Evolutionary conservation across 2,329 filamentous ascomycete species (phyloP), one percentile per base, ranked within the genome.

Genomic region (Eutypa lata): DNA sequence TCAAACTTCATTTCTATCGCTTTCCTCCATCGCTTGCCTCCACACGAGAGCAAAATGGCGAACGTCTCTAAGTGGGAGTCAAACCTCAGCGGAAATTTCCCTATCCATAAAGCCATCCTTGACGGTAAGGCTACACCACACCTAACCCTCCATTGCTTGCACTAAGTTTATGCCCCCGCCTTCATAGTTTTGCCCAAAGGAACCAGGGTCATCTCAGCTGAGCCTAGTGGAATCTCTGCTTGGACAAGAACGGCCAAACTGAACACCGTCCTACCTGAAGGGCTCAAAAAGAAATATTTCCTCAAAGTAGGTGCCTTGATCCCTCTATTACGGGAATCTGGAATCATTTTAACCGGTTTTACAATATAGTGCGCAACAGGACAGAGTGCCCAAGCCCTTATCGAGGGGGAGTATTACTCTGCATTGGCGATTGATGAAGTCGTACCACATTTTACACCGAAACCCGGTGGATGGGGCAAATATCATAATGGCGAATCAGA

Each of bases 101-200:
- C 47, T 21, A 33, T 59, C 18, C 56, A 59, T 19, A 52, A 53
- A 21, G 54, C 56, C 13, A 45, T 59, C 19, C 31, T 49, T 28
- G 33, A 58, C 48, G 47, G 57, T 59, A 47, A 42, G 14, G 10
- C 8, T 47, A 14, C 37, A 18, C 31, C 11, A 22, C 16, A n/a
- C 5, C 47, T 7, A 31, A 31, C 35, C 16, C 7, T 38, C 4
- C n/a, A 38, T 5, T 4, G 13, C n/a, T 7, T 38, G 7, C 6
- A 16, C 35, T 38, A 16, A 38, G 13, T 7, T 16, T 18, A 7
- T 4, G 13, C 7, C n/a, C 31, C 24, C 42, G 13, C n/a, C n/a
- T 19, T 48, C 14, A n/a, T 38, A 65, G 61, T 55, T 14, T 49
- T 64, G 49, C 61, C 61, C 19, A 31, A 33, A 13, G 56, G 50